Conservation (phyloP, 2,329 filamentous ascomycete species). For the Fusarium duplospermum region DNA sequence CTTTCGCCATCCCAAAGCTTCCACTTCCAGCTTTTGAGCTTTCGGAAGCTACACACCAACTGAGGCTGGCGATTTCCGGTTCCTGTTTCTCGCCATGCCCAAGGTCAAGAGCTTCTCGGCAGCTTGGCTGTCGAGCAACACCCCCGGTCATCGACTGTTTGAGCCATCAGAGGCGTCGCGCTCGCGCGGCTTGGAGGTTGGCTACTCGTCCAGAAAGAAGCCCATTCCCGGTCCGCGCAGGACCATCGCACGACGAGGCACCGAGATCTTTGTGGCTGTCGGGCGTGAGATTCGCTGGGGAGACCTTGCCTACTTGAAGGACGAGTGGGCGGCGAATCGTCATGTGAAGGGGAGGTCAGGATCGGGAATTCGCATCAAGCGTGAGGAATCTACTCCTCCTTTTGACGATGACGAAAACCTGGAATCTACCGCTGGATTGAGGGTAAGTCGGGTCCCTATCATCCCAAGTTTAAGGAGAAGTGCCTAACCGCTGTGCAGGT, state of each 20-base stretch:
- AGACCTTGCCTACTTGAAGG: conserved; percentile 84
- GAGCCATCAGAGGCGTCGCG: conserved; percentile 57
- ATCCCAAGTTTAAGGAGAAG: neutral
- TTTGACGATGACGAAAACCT: conserved; percentile 49
- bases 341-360: conserved; percentile 46
- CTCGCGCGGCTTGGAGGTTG: conserved; percentile 53
- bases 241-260: conserved; percentile 83
- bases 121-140: conserved; percentile 83
- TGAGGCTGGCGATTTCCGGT: conserved; percentile 4
- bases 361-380: conserved; percentile 57
- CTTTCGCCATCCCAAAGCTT: neutral
- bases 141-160: conserved; percentile 84
- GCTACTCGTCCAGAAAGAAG: conserved; percentile 58
- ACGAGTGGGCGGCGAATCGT: conserved; percentile 53
- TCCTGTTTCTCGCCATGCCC: conserved; percentile 70
- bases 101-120: conserved; percentile 88
- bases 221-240: conserved; percentile 62
- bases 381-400: conserved; percentile 57
- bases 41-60: conserved; percentile 20
- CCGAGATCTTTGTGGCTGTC: conserved; percentile 88
- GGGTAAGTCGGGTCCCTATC: conserved; percentile 45
- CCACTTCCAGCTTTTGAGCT: conserved; percentile 9
- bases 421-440: conserved; percentile 45
- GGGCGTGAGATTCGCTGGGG: conserved; percentile 94
- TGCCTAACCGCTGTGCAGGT: conserved; percentile 59